These are phyloP conservation scores for Astraeus odoratus DNA, from an alignment of 768 basidiomycete genomes.

Conservation along the genomic window DNA sequence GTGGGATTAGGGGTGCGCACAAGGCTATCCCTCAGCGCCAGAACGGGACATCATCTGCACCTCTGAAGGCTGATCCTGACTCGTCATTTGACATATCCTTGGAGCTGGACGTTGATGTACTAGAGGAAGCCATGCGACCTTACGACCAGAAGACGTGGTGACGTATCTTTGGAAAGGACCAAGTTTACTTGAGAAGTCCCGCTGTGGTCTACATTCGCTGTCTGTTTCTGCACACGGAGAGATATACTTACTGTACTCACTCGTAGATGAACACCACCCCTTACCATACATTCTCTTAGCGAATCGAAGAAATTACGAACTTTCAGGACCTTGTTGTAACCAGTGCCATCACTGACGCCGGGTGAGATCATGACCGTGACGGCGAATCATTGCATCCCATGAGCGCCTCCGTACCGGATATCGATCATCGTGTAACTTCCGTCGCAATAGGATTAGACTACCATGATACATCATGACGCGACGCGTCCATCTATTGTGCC, in stretches of 20 bases:
- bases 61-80: constrained; percentile 14
- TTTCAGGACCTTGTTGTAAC: neutral
- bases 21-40: neutral
- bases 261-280: neutral
- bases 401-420: no score
- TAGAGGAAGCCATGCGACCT: constrained; percentile 27
- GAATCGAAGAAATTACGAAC: neutral
- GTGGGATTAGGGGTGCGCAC: neutral
- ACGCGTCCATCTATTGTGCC: no score
- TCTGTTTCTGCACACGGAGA: no score
- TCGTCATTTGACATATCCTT: constrained; percentile 29
- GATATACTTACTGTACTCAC: neutral
- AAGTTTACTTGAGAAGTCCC: no score
- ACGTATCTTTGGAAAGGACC: no score
- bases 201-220: no score
- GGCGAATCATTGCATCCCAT: no score
- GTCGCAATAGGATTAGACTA: no score
- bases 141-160: constrained; percentile 17
- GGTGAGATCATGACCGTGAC: no score
- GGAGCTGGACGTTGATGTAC: constrained; percentile 20
- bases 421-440: no score
- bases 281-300: neutral
- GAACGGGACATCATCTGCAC: neutral
- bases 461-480: no score
- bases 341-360: no score